Evolutionary conservation across 192 early-diverging fungal species (phyloP), one percentile per base, ranked within the genome.

Genomic region (Coemansia sp.): DNA sequence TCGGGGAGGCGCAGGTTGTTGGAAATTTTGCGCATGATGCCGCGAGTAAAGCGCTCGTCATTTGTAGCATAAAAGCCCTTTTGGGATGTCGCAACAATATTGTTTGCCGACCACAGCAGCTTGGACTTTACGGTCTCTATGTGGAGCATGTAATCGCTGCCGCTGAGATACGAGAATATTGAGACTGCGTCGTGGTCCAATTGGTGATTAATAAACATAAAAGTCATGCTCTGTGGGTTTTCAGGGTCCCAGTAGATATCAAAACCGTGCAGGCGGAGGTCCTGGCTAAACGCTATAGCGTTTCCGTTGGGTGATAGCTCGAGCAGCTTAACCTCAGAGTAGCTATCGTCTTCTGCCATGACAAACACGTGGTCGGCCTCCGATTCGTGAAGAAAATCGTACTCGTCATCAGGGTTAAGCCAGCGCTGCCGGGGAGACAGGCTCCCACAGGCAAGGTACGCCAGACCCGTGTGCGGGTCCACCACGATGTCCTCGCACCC

Each of bases 31-130:
- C 73, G 70, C 77, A 66, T 71, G 5, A 33, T n/a, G 5, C 78
- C 70, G 0, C 61, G 33, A 2, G 9, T 21, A 39, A 80, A 72
- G 31, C 57, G 68, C 67, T 76, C 72, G 57, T 89, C 88, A 66
- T 89, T 89, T 31, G 84, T 85, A 3, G 84, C 81, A 58, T 89
- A 89, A 36, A 89, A 89, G 10, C 77, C 69, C n/a, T 78, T 72
- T 32, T 73, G 70, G 7, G 86, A 87, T 54, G 83, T 51, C 5
- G 86, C 84, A 6, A 83, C 61, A 42, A 89, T 72, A 46, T 85
- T 82, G 59, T 89, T 89, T 6, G 88, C 85, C 27, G 84, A 83
- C 10, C n/a, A 36, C 11, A 89, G 82, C 11, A 89, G 64, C 0
- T 74, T 72, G 19, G 85, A 79, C 9, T 66, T 42, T 11, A 87